Conservation (phyloP, 306 rosid species). For the Malus domestica region DNA sequence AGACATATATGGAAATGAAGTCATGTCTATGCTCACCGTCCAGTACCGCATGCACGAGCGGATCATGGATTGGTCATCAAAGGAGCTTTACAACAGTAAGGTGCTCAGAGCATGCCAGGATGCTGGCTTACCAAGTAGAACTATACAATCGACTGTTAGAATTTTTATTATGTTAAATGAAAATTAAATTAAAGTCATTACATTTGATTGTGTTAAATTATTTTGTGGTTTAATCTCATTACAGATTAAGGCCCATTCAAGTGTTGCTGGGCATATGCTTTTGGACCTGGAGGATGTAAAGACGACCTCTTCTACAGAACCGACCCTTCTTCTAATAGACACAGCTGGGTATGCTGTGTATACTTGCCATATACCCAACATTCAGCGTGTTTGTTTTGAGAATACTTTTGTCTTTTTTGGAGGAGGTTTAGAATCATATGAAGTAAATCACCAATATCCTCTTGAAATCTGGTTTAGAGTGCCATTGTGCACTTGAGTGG, state of each 20-base stretch:
- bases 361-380: constrained; percentile 7
- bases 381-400: background rate
- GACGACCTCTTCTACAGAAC: constrained; percentile 76
- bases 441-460: background rate
- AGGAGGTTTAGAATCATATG: background rate
- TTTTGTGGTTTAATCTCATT: constrained; percentile 3
- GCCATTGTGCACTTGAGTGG: background rate
- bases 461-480: background rate
- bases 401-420: background rate
- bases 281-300: constrained; percentile 70
- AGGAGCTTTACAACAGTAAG: constrained; percentile 94
- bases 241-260: constrained; percentile 86
- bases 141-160: background rate
- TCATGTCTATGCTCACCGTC: constrained; percentile 83
- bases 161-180: background rate
- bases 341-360: constrained; percentile 72
- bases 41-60: constrained; percentile 97
- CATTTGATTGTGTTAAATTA: background rate
- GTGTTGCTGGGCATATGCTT: constrained; percentile 84
- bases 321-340: constrained; percentile 87
- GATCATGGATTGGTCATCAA: constrained; percentile 96
- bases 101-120: constrained; percentile 31
- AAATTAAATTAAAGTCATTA: background rate
- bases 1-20: constrained; percentile 68
- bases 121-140: background rate